Conservation (phyloP, 1,284 basidiomycete genomes). For the Leccinum solheimii region DNA sequence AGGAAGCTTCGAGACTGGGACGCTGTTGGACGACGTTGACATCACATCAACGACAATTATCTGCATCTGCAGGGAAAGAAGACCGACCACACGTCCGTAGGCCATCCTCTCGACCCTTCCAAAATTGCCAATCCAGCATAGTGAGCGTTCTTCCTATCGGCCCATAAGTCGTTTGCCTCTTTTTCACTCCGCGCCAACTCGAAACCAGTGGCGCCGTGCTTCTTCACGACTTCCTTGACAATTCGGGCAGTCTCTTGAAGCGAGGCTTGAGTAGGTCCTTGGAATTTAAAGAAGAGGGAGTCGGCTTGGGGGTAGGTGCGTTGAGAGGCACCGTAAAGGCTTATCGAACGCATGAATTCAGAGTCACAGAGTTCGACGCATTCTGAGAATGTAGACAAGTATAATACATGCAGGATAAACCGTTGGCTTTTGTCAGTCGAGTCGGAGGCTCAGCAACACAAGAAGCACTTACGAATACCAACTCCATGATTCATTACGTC, state of each 20-base stretch:
- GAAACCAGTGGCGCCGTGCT: slow-evolving; percentile 71
- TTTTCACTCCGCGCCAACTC: slow-evolving; percentile 65
- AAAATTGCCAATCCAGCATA: slow-evolving; percentile 69
- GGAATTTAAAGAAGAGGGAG: slow-evolving; percentile 87
- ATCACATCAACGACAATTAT: background rate
- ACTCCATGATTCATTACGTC: slow-evolving; percentile 75
- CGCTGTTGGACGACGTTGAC: slow-evolving; percentile 42
- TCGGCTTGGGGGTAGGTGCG: slow-evolving; percentile 70
- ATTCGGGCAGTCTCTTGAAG: slow-evolving; percentile 65
- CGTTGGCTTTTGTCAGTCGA: background rate
- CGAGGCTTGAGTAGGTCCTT: slow-evolving; percentile 63
- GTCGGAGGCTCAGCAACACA: background rate
- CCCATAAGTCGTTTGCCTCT: slow-evolving; percentile 81
- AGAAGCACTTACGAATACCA: slow-evolving; percentile 57
- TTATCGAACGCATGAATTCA: slow-evolving; percentile 70
- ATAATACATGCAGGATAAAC: background rate
- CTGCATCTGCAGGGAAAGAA: background rate
- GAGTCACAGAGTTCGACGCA: slow-evolving; percentile 81
- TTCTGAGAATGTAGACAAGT: slow-evolving; percentile 39
- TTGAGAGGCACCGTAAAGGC: slow-evolving; percentile 57
- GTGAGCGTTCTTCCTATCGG: slow-evolving; percentile 81
- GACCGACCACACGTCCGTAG: slow-evolving; percentile 83
- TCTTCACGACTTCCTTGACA: slow-evolving; percentile 57
- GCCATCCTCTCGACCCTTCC: slow-evolving; percentile 69
- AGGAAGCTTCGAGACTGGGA: slow-evolving; percentile 80